Conservation (phyloP, 2,329 filamentous ascomycete species). For the Cladosporium sp. region DNA sequence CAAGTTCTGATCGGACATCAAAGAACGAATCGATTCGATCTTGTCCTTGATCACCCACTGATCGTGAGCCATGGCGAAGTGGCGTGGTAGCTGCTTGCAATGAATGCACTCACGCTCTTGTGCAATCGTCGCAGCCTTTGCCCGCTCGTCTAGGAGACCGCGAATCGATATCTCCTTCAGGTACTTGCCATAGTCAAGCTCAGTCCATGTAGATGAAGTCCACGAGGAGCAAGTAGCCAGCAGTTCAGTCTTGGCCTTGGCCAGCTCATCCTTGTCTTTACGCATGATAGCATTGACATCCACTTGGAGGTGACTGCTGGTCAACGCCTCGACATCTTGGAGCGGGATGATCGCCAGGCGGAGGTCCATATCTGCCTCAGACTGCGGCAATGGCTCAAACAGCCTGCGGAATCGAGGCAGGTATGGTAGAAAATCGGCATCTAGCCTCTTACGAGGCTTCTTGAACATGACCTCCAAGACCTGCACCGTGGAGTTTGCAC, state of each 20-base stretch:
- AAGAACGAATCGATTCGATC: conserved; percentile 79
- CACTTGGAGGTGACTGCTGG: conserved; percentile 57
- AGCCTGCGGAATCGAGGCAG: conserved; percentile 67
- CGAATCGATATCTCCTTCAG: conserved; percentile 81
- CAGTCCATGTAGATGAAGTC: conserved; percentile 74
- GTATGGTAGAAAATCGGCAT: conserved; percentile 85
- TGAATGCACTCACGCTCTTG: conserved; percentile 64
- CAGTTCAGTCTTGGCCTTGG: conserved; percentile 68
- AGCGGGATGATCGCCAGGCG: conserved; percentile 71
- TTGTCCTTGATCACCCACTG: conserved; percentile 96
- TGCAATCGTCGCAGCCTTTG: conserved; percentile 62
- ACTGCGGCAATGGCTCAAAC: conserved; percentile 67
- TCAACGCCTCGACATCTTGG: conserved; percentile 80
- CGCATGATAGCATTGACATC: conserved; percentile 42
- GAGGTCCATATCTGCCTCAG: conserved; percentile 65
- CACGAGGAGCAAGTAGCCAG: conserved; percentile 70
- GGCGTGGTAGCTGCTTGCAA: conserved; percentile 81
- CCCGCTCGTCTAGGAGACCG: conserved; percentile 73
- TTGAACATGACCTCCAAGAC: conserved; percentile 71
- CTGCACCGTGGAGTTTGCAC: conserved; percentile 68
- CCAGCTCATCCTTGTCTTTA: conserved; percentile 49
- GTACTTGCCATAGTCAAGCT: conserved; percentile 71
- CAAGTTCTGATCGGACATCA: conserved; percentile 94
- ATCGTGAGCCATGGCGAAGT: conserved; percentile 95
- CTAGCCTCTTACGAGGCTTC: conserved; percentile 66